phyloP scores from a whole-genome alignment of 257 asterid species.

The Solanum sparsipilum region DNA sequence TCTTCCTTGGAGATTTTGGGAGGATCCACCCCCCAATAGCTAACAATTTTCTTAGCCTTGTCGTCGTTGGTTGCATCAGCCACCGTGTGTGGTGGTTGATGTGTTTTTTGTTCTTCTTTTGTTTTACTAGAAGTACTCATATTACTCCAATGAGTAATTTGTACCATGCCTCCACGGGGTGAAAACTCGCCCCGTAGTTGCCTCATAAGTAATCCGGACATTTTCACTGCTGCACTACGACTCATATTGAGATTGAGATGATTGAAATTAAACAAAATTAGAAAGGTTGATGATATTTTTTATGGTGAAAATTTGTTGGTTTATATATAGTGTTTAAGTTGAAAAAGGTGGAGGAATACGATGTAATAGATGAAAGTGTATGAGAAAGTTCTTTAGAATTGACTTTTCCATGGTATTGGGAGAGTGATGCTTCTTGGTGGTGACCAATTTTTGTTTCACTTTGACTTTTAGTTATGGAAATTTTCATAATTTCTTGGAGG shows the following conservation, averaged over 20 bases:
- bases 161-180: neutral
- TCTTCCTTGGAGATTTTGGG: constrained; percentile 32
- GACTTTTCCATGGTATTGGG: neutral
- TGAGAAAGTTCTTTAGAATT: neutral
- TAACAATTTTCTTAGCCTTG: constrained; percentile 12
- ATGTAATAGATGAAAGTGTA: neutral
- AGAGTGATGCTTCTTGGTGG: neutral
- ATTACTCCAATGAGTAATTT: constrained; percentile 21
- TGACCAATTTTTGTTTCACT: neutral
- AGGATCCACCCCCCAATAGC: constrained; percentile 70
- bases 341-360: neutral
- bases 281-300: neutral
- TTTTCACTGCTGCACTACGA: constrained; percentile 14
- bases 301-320: neutral
- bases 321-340: neutral
- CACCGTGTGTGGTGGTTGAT: neutral
- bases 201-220: constrained; percentile 14
- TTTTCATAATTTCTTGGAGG: neutral
- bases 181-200: constrained; percentile 2
- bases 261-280: neutral
- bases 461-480: neutral
- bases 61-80: neutral
- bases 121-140: neutral
- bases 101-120: constrained; percentile 4
- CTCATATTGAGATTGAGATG: constrained; percentile 19